Evolutionary conservation across 1,284 basidiomycete species (phyloP).

Genomic region (Agroathelia rolfsii): DNA sequence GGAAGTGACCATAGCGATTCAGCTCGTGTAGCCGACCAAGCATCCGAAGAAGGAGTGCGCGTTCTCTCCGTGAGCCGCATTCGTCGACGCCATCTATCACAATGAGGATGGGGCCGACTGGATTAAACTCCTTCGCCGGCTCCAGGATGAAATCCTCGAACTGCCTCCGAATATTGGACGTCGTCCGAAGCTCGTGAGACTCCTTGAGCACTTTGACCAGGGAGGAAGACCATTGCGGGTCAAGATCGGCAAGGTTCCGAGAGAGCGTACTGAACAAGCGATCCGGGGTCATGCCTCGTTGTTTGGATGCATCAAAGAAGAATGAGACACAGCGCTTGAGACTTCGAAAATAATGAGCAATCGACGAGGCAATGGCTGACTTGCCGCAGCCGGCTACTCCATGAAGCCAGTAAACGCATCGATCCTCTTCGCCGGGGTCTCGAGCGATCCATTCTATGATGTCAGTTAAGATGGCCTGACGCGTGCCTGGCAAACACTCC

Average conservation of each 20-base stretch:
- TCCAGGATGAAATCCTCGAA: slow-evolving; percentile 16
- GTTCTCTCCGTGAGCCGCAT: slow-evolving; percentile 16
- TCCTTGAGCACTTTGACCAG: slow-evolving; percentile 10
- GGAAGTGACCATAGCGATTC: slow-evolving; percentile 19
- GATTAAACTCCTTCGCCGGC: slow-evolving; percentile 11
- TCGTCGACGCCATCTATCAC: slow-evolving; percentile 26
- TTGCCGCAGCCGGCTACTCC: slow-evolving; percentile 19
- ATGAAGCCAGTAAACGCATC: slow-evolving; percentile 12
- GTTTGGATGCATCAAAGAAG: slow-evolving; percentile 10
- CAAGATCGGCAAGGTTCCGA: slow-evolving; percentile 15
- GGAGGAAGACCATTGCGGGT: slow-evolving; percentile 9
- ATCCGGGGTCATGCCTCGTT: slow-evolving; percentile 8
- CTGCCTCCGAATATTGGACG: slow-evolving; percentile 12
- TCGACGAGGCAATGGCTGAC: slow-evolving; percentile 17
- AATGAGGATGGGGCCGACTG: slow-evolving; percentile 23
- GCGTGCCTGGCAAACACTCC: no score
- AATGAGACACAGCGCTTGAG: no score
- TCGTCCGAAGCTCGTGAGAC: no score
- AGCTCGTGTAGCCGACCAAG: slow-evolving; percentile 13
- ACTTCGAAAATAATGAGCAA: no score
- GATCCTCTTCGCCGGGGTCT: background rate
- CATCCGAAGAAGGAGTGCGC: slow-evolving; percentile 12
- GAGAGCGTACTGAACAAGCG: slow-evolving; percentile 15
- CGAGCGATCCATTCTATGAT: no score
- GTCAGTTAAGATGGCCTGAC: no score